Conservation (phyloP, 192 early-diverging fungal genomes). For the Rhizophagus prolifer region DNA sequence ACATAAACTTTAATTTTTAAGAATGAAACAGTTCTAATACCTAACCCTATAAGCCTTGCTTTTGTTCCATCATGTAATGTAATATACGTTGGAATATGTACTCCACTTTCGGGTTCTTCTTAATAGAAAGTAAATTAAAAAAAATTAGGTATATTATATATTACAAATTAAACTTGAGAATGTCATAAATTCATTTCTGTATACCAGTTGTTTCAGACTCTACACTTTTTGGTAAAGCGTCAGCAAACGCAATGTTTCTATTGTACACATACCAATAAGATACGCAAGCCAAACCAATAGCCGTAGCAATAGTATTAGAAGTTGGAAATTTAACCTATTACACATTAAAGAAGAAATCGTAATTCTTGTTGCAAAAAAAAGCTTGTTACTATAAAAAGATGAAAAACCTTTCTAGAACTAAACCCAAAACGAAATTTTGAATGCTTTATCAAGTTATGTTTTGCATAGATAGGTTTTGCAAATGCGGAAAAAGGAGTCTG, state of each 20-base stretch:
- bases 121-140: not conserved
- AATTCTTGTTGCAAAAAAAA: not conserved
- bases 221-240: not conserved
- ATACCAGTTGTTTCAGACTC: not conserved
- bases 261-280: slow-evolving; percentile 6
- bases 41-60: slow-evolving; percentile 50
- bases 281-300: not conserved
- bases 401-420: slow-evolving; percentile 1
- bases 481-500: not conserved
- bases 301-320: not conserved
- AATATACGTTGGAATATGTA: slow-evolving; percentile 41
- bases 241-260: not conserved
- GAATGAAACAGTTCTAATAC: slow-evolving; percentile 54
- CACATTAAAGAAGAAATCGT: not conserved
- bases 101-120: slow-evolving; percentile 43
- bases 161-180: not conserved
- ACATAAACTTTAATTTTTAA: no score
- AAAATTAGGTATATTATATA: not conserved
- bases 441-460: not conserved
- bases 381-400: not conserved
- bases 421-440: not conserved
- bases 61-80: slow-evolving; percentile 42
- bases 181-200: not conserved
- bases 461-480: not conserved
- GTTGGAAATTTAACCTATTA: not conserved